phyloP scores from a whole-genome alignment of 1,139 yeast genomes.

The Hanseniaspora uvarum region DNA sequence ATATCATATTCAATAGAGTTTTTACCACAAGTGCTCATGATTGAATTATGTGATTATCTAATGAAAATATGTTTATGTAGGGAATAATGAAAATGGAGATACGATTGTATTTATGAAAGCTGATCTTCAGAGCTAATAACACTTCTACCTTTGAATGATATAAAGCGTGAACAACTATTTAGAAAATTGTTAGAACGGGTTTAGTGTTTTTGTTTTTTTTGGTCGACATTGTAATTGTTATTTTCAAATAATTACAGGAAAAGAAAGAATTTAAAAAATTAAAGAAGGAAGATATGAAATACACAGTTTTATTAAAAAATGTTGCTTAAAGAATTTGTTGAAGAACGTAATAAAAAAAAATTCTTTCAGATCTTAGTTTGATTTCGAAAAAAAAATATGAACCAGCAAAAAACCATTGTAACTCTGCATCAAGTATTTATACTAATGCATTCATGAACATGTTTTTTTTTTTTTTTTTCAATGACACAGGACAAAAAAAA shows the following conservation, averaged over 20 bases:
- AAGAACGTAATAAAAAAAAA: no score
- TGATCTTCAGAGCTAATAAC: background rate
- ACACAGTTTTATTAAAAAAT: no score
- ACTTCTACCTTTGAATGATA: background rate
- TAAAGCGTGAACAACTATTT: background rate
- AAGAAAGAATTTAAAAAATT: no score
- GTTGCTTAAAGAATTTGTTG: no score
- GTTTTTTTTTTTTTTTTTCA: no score
- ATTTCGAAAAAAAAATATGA: no score
- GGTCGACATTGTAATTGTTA: background rate
- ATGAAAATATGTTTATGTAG: background rate
- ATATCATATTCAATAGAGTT: background rate
- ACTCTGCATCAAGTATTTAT: background rate
- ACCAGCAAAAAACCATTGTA: background rate
- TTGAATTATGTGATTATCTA: background rate
- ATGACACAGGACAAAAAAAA: background rate
- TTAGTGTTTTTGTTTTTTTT: no score
- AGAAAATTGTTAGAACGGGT: background rate
- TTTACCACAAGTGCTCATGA: constrained; percentile 3
- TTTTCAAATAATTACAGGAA: no score
- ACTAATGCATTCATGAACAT: background rate
- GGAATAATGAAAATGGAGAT: background rate
- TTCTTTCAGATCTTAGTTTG: background rate
- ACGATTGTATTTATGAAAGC: background rate
- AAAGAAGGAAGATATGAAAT: background rate